Base-by-base conservation (phyloP, 805 yeast species). In the Kuraishia molischiana region DNA sequence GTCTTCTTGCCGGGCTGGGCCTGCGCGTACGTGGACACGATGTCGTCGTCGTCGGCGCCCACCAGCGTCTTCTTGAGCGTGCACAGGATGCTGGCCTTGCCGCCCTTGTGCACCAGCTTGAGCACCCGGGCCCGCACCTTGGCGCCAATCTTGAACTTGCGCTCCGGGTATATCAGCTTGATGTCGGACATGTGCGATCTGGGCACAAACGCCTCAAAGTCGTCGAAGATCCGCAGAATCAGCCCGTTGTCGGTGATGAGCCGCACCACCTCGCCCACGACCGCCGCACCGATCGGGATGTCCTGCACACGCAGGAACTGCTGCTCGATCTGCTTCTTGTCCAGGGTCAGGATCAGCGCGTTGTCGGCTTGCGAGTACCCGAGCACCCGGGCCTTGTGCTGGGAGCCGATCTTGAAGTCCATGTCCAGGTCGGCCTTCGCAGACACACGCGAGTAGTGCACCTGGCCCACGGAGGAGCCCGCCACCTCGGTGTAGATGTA, bases 61-160 rank as follows among this genome's bases (percentile, higher is more conserved):
- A 90, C 87, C 31, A 92, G 62, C 1, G 95, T 77, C 59, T 89
- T 94, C 58, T 87, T 87, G 49, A 89, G 59, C 2, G 97, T 84
- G 18, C 85, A 64, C 29, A 64, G 59, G 32, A 87, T 62, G 35
- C 68, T 72, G 24, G 61, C 52, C 24, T 68, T 71, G 14, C 48
- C 43, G 22, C 72, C 68, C 33, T 51, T 61, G 29, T 54, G 48
- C 32, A 69, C 61, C 18, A 72, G 67, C 38, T 60, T 67, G 46
- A 85, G 58, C 10, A 86, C 72, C 61, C 95, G 74, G 44, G 80
- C 92, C 49, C 72, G 82, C 22, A 85, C 85, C 47, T 79, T 82
- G 32, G 81, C 65, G 9, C 96, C 97, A 32, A 79, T 77, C 58
- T 84, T 85, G 68, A 80, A 90, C 51, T 86, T 85, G 65, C 92